Evolutionary conservation across 371 early-diverging fungal species (phyloP), one percentile per base, ranked within the genome.

Genomic region (Mucor circinelloides): DNA sequence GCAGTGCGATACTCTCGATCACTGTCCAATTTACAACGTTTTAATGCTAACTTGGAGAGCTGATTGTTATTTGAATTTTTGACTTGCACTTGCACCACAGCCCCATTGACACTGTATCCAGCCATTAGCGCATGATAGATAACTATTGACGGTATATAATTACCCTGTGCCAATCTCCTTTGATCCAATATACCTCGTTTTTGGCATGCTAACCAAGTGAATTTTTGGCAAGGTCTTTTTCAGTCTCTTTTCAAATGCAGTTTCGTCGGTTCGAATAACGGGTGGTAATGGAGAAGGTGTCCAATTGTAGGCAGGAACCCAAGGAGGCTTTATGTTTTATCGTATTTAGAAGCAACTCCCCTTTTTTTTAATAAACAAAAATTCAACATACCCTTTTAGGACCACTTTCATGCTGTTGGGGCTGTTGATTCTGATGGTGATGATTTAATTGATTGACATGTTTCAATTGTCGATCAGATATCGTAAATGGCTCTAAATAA

Each of bases 1-100:
- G 83, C 79, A 19, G 78, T 71, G 17, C 78, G 78, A 57, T 78
- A 82, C 42, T 80, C 80, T 44, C 73, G 73, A 63, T 82, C 80
- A 6, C 68, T 42, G 25, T 75, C 77, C 10, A 82, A 55, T 72
- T 77, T 74, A 58, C 83, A 82, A 25, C 80, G 71, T 59, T 82
- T 82, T 32, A 82, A 63, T 19, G 83, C 83, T 40, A 82, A 31
- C 31, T 61, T 57, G 15, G 44, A 30, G 0, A 31, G 32, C 38
- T 63, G 40, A 17, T 40, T 67, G 40, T 19, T 42, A 17, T 44
- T 67, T 21, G 28, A 21, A 19, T 42, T 60, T 23, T 64, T 66
- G 13, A 69, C 48, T 38, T 60, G 63, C 0, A 66, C 72, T 19
- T 68, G 72, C 1, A 75, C 59, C 6, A 75, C 75, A n/a, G 75